Conservation (phyloP, 768 basidiomycete genomes). For the Hygrocybe coccinea region DNA sequence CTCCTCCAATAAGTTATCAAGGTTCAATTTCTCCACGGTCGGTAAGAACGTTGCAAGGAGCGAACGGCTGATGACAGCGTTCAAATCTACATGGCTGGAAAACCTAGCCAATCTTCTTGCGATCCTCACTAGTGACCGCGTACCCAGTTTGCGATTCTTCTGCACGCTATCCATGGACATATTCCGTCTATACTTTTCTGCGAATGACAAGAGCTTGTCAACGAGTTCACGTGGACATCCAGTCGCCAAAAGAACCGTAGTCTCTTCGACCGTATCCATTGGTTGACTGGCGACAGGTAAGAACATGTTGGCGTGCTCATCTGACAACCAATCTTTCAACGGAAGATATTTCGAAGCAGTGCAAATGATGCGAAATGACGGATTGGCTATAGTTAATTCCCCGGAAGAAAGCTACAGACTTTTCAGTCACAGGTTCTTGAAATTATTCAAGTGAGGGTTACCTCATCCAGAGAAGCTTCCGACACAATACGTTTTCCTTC, state of each 20-base stretch:
- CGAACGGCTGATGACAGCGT: conserved; percentile 43
- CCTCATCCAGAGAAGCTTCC: conserved; percentile 44
- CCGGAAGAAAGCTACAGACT: conserved; percentile 25
- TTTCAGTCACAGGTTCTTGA: neutral
- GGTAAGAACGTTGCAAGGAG: conserved; percentile 60
- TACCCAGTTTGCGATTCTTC: conserved; percentile 62
- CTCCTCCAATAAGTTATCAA: conserved; percentile 49
- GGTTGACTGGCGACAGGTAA: conserved; percentile 56
- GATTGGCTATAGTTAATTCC: conserved; percentile 47
- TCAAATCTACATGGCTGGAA: conserved; percentile 42
- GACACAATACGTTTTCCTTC: conserved; percentile 55
- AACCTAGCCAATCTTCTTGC: conserved; percentile 45
- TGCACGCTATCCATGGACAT: conserved; percentile 53
- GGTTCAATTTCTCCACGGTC: conserved; percentile 49
- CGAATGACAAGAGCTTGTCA: conserved; percentile 45
- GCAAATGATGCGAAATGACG: conserved; percentile 56
- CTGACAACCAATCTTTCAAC: conserved; percentile 64
- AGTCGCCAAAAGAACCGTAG: conserved; percentile 42
- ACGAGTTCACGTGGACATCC: conserved; percentile 41
- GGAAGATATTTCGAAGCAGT: conserved; percentile 60
- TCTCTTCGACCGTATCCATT: conserved; percentile 53
- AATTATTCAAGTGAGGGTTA: conserved; percentile 10
- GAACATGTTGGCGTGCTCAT: conserved; percentile 70
- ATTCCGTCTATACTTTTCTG: conserved; percentile 52
- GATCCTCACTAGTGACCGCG: conserved; percentile 53